A percentile compares a stretch with the other conserved stretches of the same genome.
Conservation (phyloP, 1,284 basidiomycete genomes). For the Papiliotrema laurentii region DNA sequence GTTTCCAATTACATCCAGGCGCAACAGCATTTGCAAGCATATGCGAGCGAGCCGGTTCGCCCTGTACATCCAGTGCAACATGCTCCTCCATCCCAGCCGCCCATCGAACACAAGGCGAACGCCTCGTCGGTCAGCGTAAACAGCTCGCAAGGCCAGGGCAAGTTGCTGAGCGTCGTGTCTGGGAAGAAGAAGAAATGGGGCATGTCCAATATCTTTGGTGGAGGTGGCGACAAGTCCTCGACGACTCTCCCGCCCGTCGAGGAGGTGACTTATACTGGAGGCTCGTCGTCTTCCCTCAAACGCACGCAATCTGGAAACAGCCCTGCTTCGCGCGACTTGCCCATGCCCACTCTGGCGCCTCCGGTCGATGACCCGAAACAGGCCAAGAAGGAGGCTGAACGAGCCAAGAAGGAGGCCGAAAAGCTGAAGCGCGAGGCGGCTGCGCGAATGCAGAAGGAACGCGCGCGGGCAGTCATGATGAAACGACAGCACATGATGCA, state of each 20-base stretch:
- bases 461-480: slow-evolving; percentile 90
- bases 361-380: slow-evolving; percentile 66
- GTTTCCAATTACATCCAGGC: slow-evolving; percentile 27
- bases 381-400: slow-evolving; percentile 84
- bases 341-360: slow-evolving; percentile 32
- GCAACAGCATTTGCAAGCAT: slow-evolving; percentile 19
- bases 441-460: slow-evolving; percentile 63
- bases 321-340: slow-evolving; percentile 61
- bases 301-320: slow-evolving; percentile 72
- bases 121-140: neutral
- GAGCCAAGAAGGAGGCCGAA: slow-evolving; percentile 77
- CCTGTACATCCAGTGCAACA: slow-evolving; percentile 6
- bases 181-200: slow-evolving; percentile 51
- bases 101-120: slow-evolving; percentile 4
- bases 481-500: slow-evolving; percentile 75
- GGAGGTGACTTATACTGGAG: slow-evolving; percentile 47
- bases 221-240: slow-evolving; percentile 59
- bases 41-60: slow-evolving; percentile 15
- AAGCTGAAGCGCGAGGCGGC: slow-evolving; percentile 75
- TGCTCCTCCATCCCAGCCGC: slow-evolving; percentile 16
- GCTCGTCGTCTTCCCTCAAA: slow-evolving; percentile 65
- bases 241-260: slow-evolving; percentile 62
- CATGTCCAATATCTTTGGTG: slow-evolving; percentile 62
- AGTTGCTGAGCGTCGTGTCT: slow-evolving; percentile 14
- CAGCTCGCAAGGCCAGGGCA: neutral